Conservation (phyloP, 495 filamentous ascomycete genomes). For the Darksidea phi region DNA sequence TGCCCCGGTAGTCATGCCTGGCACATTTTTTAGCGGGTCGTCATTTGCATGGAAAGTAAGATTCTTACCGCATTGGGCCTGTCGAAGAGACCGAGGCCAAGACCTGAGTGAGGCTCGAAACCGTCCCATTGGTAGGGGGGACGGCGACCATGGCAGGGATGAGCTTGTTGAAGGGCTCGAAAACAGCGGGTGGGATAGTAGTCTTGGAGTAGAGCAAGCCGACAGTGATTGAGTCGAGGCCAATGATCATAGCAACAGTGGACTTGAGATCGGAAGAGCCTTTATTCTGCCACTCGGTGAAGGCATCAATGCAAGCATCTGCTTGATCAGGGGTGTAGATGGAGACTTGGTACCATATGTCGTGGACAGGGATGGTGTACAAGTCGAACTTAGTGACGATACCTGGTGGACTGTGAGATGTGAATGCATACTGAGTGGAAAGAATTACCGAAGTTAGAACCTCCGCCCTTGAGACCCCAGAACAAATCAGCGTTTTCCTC, state of each 20-base stretch:
- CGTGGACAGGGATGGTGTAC: constrained; percentile 7
- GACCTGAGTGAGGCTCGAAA: constrained; percentile 1
- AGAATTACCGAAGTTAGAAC: constrained; percentile 21
- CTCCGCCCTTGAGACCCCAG: constrained; percentile 26
- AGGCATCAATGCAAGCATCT: constrained; percentile 15
- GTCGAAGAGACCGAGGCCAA: neutral
- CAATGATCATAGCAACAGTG: constrained; percentile 6
- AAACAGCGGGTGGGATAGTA: neutral
- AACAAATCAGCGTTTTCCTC: constrained; percentile 20
- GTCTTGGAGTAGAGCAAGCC: constrained; percentile 13
- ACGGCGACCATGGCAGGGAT: neutral
- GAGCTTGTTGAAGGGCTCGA: constrained; percentile 13
- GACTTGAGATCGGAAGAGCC: constrained; percentile 3
- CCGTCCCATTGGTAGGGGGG: constrained; percentile 9
- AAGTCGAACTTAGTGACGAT: constrained; percentile 23
- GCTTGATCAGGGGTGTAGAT: constrained; percentile 11
- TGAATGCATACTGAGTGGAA: neutral
- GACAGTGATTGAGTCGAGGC: neutral
- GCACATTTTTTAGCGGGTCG: no score
- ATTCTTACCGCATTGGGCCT: constrained; percentile 2
- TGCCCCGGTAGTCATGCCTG: constrained; percentile 37
- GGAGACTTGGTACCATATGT: constrained; percentile 10
- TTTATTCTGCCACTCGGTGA: constrained; percentile 5
- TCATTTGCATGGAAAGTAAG: neutral
- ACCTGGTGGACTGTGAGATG: constrained; percentile 7